Percentiles rank a stretch among this genome's conserved stretches.
Evolutionary conservation across 768 basidiomycete genomes (phyloP).

Genomic region (Phanerodontia chrysosporium): DNA sequence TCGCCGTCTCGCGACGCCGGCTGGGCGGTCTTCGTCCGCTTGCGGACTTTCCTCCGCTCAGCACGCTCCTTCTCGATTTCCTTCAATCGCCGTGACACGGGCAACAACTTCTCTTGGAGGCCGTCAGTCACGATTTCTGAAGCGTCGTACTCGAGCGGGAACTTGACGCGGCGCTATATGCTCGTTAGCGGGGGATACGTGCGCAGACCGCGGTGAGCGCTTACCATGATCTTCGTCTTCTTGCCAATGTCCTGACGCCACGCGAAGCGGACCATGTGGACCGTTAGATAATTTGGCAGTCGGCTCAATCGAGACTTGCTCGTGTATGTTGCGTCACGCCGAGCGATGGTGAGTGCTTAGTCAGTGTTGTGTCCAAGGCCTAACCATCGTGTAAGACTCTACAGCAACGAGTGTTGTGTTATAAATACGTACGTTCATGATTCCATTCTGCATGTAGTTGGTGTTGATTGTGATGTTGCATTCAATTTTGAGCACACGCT

Average conservation of each 20-base stretch:
- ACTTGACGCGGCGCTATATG: conserved; percentile 82
- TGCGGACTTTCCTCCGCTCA: conserved; percentile 80
- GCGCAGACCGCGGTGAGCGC: not conserved
- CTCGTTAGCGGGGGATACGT: not conserved
- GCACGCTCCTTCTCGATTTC: conserved; percentile 79
- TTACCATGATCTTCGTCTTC: conserved; percentile 96
- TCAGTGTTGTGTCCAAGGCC: conserved; percentile 84
- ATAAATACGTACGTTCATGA: conserved; percentile 59
- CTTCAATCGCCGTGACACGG: conserved; percentile 68
- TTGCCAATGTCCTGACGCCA: conserved; percentile 89
- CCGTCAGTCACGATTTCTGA: conserved; percentile 79
- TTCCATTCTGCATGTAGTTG: conserved; percentile 85
- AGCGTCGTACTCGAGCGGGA: conserved; percentile 84
- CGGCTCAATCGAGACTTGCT: conserved; percentile 79
- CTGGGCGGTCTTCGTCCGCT: conserved; percentile 55
- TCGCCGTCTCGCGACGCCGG: conserved; percentile 33
- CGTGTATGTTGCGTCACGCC: conserved; percentile 80
- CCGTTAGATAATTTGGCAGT: conserved; percentile 77
- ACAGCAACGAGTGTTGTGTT: not conserved
- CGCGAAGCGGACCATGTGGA: conserved; percentile 95
- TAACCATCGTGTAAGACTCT: conserved; percentile 26
- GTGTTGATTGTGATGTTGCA: conserved; percentile 88
- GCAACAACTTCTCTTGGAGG: conserved; percentile 64
- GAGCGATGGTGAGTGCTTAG: conserved; percentile 78
- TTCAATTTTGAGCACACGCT: conserved; percentile 82